Base-by-base conservation (phyloP, 2,329 filamentous ascomycete genomes). In the Ophiosphaerella korrae region DNA sequence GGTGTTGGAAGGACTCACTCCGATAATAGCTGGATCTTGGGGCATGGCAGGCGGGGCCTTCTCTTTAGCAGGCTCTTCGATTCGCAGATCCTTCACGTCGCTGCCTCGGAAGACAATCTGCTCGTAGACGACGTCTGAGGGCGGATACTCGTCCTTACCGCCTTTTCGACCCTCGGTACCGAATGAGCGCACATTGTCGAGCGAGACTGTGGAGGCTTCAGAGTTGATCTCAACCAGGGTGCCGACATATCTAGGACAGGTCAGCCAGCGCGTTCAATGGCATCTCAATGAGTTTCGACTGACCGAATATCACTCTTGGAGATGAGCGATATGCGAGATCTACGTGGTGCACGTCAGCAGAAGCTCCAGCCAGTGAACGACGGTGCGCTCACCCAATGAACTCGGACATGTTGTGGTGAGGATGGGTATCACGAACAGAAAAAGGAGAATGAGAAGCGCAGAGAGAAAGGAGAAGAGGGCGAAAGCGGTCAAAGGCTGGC, bases 51-150 rank as follows among this genome's bases (percentile, higher is more conserved):
- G 87, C 58, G 87, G 87, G 71, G 92, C 86, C 66, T 85, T 84
- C 57, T 85, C 79, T 63, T 86, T 84, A 35, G 89, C 85, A 39
- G 87, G 84, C 66, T 96, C 89, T 69, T 96, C 92, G 68, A 99
- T 93, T 67, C 91, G 89, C 67, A 99, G 82, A 75, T 99, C 94
- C 78, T 99, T 99, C 71, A 99, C 94, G 80, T 99, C 94, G 75
- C 91, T 97, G 65, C 94, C 94, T 54, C 93, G 88, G 77, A 99
- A 99, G 60, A 99, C 92, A 70, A 99, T 97, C 79, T 97, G 97
- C 74, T 97, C 94, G 80, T 97, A 99, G 69, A 96, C 84, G 72
- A 90, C 90, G 55, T 94, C 88, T 31, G 90, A 93, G 3, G 91
- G 84, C 33, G 88, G 78, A 51, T 96, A 89, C 77, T 96, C 92